Percentiles rank a stretch among this genome's conserved stretches.
Conservation (phyloP, 495 filamentous ascomycete species). For the Lentithecium fluviatile region DNA sequence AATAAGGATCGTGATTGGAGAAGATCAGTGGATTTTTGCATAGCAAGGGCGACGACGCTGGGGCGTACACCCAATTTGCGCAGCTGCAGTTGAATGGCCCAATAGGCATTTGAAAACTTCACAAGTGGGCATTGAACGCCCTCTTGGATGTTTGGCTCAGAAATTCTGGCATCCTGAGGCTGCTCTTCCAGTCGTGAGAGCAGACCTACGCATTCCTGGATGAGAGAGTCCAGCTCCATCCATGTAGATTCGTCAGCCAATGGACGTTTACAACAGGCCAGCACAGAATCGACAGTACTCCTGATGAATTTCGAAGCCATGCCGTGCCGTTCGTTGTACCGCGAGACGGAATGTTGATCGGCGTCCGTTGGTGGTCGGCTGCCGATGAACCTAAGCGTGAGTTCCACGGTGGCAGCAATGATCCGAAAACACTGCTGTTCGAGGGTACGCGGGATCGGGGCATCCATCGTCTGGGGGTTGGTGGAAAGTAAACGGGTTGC, state of each 20-base stretch:
- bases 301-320: constrained; percentile 34
- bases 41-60: constrained; percentile 45
- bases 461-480: not conserved
- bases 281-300: constrained; percentile 56
- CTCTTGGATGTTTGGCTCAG: not conserved
- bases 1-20: constrained; percentile 44
- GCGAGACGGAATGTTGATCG: constrained; percentile 6
- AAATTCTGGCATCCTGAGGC: constrained; percentile 34
- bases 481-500: constrained; percentile 21
- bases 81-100: constrained; percentile 58
- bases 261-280: constrained; percentile 51
- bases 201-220: constrained; percentile 53
- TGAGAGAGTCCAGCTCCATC: constrained; percentile 53
- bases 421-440: constrained; percentile 7
- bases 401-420: constrained; percentile 24
- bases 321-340: constrained; percentile 9
- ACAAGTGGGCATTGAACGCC: constrained; percentile 42
- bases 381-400: constrained; percentile 26
- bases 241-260: constrained; percentile 47
- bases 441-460: not conserved
- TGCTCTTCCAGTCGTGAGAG: constrained; percentile 53
- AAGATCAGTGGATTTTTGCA: constrained; percentile 52
- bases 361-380: not conserved
- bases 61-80: constrained; percentile 44
- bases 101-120: constrained; percentile 78